Conservation (phyloP, 2,329 filamentous ascomycete species). For the Colletotrichum tabaci region DNA sequence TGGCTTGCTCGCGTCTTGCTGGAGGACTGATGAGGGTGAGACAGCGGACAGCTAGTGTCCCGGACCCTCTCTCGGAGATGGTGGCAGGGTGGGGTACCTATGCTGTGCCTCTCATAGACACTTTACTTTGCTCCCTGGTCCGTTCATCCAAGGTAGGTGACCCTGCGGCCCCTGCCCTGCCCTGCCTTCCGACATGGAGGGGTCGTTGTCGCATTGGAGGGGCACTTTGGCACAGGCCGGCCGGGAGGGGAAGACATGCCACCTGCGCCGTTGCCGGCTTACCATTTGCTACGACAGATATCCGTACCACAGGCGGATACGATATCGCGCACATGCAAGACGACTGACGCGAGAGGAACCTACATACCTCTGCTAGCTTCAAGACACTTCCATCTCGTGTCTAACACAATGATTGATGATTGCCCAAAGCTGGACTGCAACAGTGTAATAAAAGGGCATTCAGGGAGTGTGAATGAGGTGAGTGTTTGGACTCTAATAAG, state of each 20-base stretch:
- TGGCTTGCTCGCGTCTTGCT: conserved; percentile 14
- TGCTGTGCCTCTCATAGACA: conserved; percentile 14
- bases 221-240: conserved; percentile 27
- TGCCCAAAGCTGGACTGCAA: conserved; percentile 5
- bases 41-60: conserved; percentile 31
- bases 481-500: too few relatives aligned
- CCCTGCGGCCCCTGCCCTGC: too few relatives aligned
- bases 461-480: neutral
- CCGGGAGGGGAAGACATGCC: conserved; percentile 37
- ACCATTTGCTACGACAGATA: conserved; percentile 46
- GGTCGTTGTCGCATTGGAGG: conserved; percentile 36
- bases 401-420: neutral
- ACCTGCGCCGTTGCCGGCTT: conserved; percentile 46
- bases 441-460: conserved; percentile 1
- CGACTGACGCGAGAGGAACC: conserved; percentile 3
- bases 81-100: conserved; percentile 44
- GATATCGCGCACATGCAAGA: conserved; percentile 27
- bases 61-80: conserved; percentile 35
- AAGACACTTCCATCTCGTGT: neutral
- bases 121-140: conserved; percentile 26
- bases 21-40: conserved; percentile 20
- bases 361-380: neutral
- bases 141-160: conserved; percentile 11
- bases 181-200: conserved; percentile 32
- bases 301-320: conserved; percentile 29